phyloP scores from a whole-genome alignment of 768 basidiomycete species.

The Dentipellis fragilis region DNA sequence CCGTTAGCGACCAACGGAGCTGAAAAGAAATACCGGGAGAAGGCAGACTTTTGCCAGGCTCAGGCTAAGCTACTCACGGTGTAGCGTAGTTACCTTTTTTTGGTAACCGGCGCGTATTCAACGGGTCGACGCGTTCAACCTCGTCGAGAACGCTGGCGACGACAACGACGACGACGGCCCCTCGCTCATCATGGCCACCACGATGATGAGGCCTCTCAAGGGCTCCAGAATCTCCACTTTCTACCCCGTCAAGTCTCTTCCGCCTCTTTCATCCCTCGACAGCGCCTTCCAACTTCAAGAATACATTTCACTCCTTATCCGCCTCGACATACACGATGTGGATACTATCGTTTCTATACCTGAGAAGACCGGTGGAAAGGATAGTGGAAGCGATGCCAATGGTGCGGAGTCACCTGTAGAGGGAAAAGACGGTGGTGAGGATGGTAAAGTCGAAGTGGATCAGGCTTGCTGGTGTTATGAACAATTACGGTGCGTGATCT shows the following conservation, averaged over 20 bases:
- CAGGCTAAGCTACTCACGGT: too few species aligned
- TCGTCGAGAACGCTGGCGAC: neutral
- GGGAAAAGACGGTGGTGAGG: conserved; percentile 23
- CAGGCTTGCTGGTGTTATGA: conserved; percentile 81
- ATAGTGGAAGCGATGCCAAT: conserved; percentile 5
- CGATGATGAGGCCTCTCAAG: conserved; percentile 57
- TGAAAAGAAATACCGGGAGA: too few species aligned
- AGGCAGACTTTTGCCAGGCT: too few species aligned
- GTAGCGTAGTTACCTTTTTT: too few species aligned
- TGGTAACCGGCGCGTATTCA: too few species aligned
- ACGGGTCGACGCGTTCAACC: neutral
- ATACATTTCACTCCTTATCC: conserved; percentile 82
- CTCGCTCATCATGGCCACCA: conserved; percentile 7
- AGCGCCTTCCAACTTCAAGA: conserved; percentile 94
- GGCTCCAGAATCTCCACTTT: conserved; percentile 75
- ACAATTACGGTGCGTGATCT: conserved; percentile 36
- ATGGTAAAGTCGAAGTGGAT: conserved; percentile 52
- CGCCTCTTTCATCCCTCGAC: conserved; percentile 64
- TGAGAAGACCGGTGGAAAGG: conserved; percentile 16
- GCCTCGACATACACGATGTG: conserved; percentile 82
- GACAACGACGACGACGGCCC: neutral
- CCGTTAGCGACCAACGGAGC: too few species aligned
- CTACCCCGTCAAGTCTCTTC: conserved; percentile 65
- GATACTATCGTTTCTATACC: conserved; percentile 73
- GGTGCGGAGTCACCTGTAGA: conserved; percentile 16